Evolutionary conservation across 768 basidiomycete genomes (phyloP).

Genomic region (Tulasnella sp.): DNA sequence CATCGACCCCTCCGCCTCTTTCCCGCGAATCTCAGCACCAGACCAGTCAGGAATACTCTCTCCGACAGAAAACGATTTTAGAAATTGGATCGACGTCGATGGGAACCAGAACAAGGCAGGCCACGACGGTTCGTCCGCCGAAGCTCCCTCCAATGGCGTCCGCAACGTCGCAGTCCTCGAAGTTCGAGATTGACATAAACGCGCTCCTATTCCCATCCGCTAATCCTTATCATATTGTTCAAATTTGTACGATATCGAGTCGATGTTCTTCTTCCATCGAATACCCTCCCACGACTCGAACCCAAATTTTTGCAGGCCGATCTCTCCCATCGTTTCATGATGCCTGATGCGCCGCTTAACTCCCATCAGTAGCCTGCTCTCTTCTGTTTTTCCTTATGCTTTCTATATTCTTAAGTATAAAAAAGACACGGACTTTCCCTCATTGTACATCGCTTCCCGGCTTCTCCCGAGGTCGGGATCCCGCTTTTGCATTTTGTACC

Average conservation of each 20-base stretch:
- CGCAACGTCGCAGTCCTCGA: background rate
- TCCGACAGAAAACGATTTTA: background rate
- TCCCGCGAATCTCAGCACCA: background rate
- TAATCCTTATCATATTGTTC: background rate
- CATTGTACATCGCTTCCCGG: background rate
- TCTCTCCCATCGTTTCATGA: background rate
- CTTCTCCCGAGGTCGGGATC: background rate
- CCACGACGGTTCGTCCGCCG: background rate
- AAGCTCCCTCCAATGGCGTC: background rate
- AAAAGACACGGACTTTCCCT: background rate
- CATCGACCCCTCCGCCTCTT: background rate
- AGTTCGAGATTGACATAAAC: background rate
- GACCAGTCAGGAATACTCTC: background rate
- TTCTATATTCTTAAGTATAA: conserved; percentile 9
- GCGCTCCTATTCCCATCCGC: background rate
- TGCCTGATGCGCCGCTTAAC: background rate
- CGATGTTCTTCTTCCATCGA: background rate
- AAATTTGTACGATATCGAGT: background rate
- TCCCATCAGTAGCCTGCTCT: background rate
- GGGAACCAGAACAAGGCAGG: background rate
- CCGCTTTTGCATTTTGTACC: background rate
- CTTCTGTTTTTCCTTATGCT: background rate
- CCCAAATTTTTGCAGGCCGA: background rate
- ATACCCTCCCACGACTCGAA: background rate
- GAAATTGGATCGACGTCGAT: background rate